phyloP scores from a whole-genome alignment of 2,329 filamentous ascomycete genomes.

The Aulographum hederae region DNA sequence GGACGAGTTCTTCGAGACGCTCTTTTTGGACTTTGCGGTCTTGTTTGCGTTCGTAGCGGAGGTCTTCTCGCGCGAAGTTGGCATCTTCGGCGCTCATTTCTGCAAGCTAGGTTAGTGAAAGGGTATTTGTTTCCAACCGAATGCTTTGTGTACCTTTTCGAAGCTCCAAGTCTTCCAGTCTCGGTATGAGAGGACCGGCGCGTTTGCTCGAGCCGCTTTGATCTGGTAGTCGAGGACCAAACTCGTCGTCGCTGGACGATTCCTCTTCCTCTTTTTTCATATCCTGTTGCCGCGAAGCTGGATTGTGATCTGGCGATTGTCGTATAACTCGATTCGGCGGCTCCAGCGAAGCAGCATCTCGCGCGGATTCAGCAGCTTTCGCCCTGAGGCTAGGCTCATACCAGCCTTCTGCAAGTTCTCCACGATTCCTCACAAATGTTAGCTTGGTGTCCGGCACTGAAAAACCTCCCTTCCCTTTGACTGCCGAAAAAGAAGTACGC shows the following conservation, averaged over 20 bases:
- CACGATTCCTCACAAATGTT: constrained; percentile 51
- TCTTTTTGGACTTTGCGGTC: constrained; percentile 53
- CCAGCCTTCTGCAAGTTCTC: constrained; percentile 77
- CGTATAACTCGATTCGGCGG: too few relatives aligned
- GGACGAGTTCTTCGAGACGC: constrained; percentile 60
- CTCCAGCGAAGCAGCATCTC: too few relatives aligned
- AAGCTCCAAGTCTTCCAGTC: constrained; percentile 53
- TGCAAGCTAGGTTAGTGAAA: constrained; percentile 1
- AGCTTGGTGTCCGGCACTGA: constrained; percentile 14
- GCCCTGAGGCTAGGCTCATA: constrained; percentile 62
- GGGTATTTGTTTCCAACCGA: not conserved
- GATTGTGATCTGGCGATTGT: too few relatives aligned
- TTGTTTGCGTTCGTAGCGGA: constrained; percentile 41
- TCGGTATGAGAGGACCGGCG: constrained; percentile 47
- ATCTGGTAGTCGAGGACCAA: constrained; percentile 32
- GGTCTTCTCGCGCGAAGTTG: constrained; percentile 26
- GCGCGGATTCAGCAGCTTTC: too few relatives aligned
- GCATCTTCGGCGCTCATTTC: constrained; percentile 33
- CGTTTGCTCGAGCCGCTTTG: constrained; percentile 8
- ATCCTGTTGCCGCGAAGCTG: too few relatives aligned
- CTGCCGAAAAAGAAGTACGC: constrained; percentile 7
- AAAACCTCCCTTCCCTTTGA: not conserved
- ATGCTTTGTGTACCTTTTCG: constrained; percentile 22
- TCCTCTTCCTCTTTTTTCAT: too few relatives aligned
- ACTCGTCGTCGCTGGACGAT: too few relatives aligned